These are phyloP conservation scores for Epithele typhae DNA, from an alignment of 768 basidiomycete genomes.

Conservation along the genomic window DNA sequence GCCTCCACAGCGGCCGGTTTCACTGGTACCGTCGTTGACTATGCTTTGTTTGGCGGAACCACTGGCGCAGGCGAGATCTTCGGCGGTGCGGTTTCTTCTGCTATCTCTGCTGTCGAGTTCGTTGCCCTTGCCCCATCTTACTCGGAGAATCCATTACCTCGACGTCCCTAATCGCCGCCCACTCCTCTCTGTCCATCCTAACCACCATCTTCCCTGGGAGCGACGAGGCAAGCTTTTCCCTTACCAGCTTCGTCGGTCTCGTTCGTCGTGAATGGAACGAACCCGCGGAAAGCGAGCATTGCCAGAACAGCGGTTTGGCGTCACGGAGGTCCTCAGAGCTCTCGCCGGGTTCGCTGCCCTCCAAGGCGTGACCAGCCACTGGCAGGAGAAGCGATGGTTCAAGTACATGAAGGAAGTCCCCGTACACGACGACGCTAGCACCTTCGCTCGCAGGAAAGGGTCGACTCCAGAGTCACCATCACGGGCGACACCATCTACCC, in stretches of 20 bases:
- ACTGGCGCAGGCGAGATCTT: slow-evolving; percentile 55
- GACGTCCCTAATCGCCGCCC: slow-evolving; percentile 68
- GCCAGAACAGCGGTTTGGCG: slow-evolving; percentile 57
- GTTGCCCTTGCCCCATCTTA: slow-evolving; percentile 68
- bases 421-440: slow-evolving; percentile 40
- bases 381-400: slow-evolving; percentile 72
- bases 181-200: slow-evolving; percentile 71
- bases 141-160: slow-evolving; percentile 74
- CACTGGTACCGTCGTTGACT: slow-evolving; percentile 58
- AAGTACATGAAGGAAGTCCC: slow-evolving; percentile 61
- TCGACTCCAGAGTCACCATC: slow-evolving; percentile 59
- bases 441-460: slow-evolving; percentile 3
- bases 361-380: slow-evolving; percentile 77
- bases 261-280: slow-evolving; percentile 76
- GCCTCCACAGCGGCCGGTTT: slow-evolving; percentile 54
- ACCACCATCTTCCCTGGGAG: slow-evolving; percentile 69
- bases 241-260: slow-evolving; percentile 74
- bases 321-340: slow-evolving; percentile 63
- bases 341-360: slow-evolving; percentile 78
- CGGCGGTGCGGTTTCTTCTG: slow-evolving; percentile 54
- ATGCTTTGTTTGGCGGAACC: slow-evolving; percentile 60
- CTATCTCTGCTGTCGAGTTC: slow-evolving; percentile 63
- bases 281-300: slow-evolving; percentile 45
- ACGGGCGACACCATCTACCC: slow-evolving; percentile 71
- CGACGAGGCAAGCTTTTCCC: slow-evolving; percentile 76